These are phyloP conservation scores for Physcomitrellopsis africana DNA, from an alignment of 225 moss, liverwort and hornwort genomes.

Conservation along the genomic window DNA sequence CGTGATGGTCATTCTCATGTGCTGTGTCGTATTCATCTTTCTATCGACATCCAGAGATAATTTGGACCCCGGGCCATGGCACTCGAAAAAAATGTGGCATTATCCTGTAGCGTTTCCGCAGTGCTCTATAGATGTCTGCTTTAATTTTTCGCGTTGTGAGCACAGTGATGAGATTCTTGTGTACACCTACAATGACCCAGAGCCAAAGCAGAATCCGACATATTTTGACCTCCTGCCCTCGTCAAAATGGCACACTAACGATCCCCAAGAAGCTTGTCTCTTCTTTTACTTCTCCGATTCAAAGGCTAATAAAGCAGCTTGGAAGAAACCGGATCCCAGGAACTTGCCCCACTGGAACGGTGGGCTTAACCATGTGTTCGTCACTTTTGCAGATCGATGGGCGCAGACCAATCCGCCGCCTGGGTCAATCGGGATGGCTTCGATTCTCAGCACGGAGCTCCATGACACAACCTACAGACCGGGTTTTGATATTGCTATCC, in stretches of 20 bases:
- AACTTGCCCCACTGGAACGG: conserved; percentile 62
- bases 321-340: conserved; percentile 66
- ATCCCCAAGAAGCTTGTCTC: conserved; percentile 66
- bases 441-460: conserved; percentile 66
- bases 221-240: conserved; percentile 51
- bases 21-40: conserved; percentile 36
- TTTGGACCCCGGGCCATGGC: conserved; percentile 47
- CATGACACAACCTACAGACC: conserved; percentile 70
- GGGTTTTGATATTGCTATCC: conserved; percentile 69
- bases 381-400: conserved; percentile 79
- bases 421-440: conserved; percentile 66
- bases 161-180: conserved; percentile 58
- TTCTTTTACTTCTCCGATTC: conserved; percentile 75
- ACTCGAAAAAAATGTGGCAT: conserved; percentile 66
- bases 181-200: conserved; percentile 66
- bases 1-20: conserved; percentile 39
- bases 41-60: conserved; percentile 25
- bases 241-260: conserved; percentile 56
- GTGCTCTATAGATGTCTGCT: conserved; percentile 78
- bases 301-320: conserved; percentile 38
- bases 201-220: conserved; percentile 35
- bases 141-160: conserved; percentile 78
- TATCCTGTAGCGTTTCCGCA: conserved; percentile 64
- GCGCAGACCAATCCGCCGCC: conserved; percentile 57
- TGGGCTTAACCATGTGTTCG: conserved; percentile 73